A percentile compares a stretch with the other conserved stretches of the same genome.
phyloP scores from a whole-genome alignment of 177 flowering plant species.

The Telopea speciosissima region DNA sequence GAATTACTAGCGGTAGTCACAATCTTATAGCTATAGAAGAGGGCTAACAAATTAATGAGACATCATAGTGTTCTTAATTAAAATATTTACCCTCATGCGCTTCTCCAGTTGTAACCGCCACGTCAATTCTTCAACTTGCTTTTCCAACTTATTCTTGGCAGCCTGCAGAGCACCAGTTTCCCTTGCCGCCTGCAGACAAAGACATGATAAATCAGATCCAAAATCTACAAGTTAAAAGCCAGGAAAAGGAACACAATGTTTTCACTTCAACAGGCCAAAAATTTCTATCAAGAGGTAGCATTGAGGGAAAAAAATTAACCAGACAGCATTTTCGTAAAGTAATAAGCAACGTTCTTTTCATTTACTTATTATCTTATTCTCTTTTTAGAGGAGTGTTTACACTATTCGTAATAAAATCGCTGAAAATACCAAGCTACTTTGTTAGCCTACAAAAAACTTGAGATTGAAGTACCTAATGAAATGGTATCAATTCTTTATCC shows the following conservation, averaged over 20 bases:
- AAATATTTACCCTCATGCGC: slow-evolving; percentile 62
- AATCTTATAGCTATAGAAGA: too few relatives aligned
- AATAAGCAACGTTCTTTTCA: neutral
- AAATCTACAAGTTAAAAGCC: neutral
- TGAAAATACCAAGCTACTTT: neutral
- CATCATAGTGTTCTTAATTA: neutral
- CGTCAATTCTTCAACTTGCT: slow-evolving; percentile 93
- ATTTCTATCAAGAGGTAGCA: neutral
- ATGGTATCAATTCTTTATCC: neutral
- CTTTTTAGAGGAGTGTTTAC: neutral
- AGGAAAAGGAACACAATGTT: neutral
- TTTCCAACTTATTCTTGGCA: slow-evolving; percentile 84
- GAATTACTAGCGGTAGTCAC: too few relatives aligned
- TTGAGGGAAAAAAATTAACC: too few relatives aligned
- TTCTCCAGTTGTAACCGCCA: slow-evolving; percentile 76
- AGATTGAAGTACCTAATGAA: neutral
- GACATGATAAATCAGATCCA: neutral
- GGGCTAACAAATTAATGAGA: too few relatives aligned
- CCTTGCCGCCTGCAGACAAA: slow-evolving; percentile 65
- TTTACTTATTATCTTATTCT: neutral
- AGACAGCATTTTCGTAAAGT: too few relatives aligned
- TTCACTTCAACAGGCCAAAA: neutral
- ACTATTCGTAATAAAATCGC: neutral
- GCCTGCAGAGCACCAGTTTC: slow-evolving; percentile 94
- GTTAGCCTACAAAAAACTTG: neutral